Evolutionary conservation across 1,139 yeast genomes (phyloP).

Genomic region (Hansenula sp.): DNA sequence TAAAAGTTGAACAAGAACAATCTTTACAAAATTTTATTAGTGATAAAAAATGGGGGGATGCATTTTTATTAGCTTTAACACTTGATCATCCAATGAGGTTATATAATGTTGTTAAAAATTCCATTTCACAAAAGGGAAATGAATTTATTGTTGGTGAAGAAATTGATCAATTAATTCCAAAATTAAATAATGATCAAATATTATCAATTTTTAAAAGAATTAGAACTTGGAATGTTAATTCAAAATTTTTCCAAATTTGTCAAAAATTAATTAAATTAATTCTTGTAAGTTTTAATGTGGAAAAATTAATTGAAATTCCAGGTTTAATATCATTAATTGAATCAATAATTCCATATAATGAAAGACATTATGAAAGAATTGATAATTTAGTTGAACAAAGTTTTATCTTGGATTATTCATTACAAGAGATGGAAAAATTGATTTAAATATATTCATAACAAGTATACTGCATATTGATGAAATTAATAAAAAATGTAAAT

Average conservation of each 20-base stretch:
- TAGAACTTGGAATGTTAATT: slow-evolving; percentile 94
- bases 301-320: slow-evolving; percentile 56
- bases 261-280: slow-evolving; percentile 71
- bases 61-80: slow-evolving; percentile 79
- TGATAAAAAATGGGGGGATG: slow-evolving; percentile 78
- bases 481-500: too few relatives aligned
- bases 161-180: slow-evolving; percentile 61
- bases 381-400: slow-evolving; percentile 83
- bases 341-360: slow-evolving; percentile 76
- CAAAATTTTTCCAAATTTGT: slow-evolving; percentile 72
- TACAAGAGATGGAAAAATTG: slow-evolving; percentile 64
- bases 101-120: slow-evolving; percentile 61
- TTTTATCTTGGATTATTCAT: slow-evolving; percentile 77
- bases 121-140: slow-evolving; percentile 36
- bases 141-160: slow-evolving; percentile 45
- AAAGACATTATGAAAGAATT: slow-evolving; percentile 73
- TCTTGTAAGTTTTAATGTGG: slow-evolving; percentile 48
- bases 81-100: slow-evolving; percentile 84
- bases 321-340: slow-evolving; percentile 70
- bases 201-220: slow-evolving; percentile 61
- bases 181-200: slow-evolving; percentile 57
- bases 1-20: slow-evolving; percentile 82
- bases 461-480: too few relatives aligned
- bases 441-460: neutral
- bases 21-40: slow-evolving; percentile 68